Evolutionary conservation across 2,329 filamentous ascomycete species (phyloP).

Genomic region (Sarocladiaceae sp.): DNA sequence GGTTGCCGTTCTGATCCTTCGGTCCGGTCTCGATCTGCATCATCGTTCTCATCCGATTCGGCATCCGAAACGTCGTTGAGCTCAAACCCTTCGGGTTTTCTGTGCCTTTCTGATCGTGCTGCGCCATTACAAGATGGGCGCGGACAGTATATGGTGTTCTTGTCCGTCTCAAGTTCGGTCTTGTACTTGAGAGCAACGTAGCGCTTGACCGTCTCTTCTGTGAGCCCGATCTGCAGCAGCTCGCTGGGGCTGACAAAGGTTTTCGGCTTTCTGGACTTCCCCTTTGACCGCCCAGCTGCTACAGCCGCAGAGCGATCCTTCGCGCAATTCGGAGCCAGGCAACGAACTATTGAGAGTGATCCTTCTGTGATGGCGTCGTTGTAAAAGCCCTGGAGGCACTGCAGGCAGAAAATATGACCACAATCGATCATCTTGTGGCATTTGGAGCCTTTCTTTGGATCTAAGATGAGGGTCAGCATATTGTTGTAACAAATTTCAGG

Average conservation of each 20-base stretch:
- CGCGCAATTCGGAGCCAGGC: conserved; percentile 74
- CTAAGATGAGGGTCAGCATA: conserved; percentile 33
- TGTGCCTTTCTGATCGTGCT: conserved; percentile 70
- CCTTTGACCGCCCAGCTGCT: conserved; percentile 16
- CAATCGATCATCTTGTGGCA: conserved; percentile 84
- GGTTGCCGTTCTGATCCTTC: conserved; percentile 17
- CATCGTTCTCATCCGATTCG: conserved; percentile 46
- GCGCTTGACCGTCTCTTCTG: conserved; percentile 70
- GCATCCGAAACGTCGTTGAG: conserved; percentile 53
- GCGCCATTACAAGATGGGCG: conserved; percentile 89
- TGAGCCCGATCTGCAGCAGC: conserved; percentile 70
- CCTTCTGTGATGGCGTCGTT: conserved; percentile 83
- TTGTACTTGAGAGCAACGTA: conserved; percentile 92
- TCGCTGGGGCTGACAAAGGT: conserved; percentile 76
- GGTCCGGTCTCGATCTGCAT: conserved; percentile 25
- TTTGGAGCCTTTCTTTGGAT: conserved; percentile 80
- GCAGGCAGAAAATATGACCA: conserved; percentile 83
- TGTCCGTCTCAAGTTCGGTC: conserved; percentile 85
- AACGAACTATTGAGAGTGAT: conserved; percentile 73
- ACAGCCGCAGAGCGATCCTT: conserved; percentile 47
- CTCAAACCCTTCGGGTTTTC: conserved; percentile 64
- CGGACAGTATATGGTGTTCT: conserved; percentile 88
- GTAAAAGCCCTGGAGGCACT: conserved; percentile 90
- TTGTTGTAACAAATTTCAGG: background rate
- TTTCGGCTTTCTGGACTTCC: conserved; percentile 51